Base-by-base conservation (phyloP, 208 protist genomes). In the Wallacemonas sp. region DNA sequence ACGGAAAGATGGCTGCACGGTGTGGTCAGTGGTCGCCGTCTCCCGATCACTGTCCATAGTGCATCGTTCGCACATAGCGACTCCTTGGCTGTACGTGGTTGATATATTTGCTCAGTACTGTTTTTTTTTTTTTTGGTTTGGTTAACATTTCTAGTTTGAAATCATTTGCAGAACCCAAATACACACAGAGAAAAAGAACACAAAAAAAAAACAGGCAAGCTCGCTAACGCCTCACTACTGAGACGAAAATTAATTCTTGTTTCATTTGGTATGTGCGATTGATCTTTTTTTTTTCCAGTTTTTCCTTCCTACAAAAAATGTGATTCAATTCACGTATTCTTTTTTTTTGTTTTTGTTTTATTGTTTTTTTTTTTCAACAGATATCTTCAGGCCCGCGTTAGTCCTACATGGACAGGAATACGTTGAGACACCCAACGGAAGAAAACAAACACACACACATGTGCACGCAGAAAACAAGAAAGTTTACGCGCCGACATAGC, bases 281-380 rank as follows among this genome's bases (percentile, higher is more conserved):
- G 14, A 54, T 49, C 45, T 27, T 56, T 36, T 62, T 58, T 34
- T 58, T 44, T 66, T 31, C 44, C 42, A 39, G 38, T 53, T 63
- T 68, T 56, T 24, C 66, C 60, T 72, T 72, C 65, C 65, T 65
- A 69, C 51, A 70, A 60, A 70, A 65, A 30, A 64, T 54, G 46
- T 26, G 26, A 3, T 72, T 45, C 8, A 28, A 46, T 46, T 28
- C 22, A 70, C 6, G 69, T 68, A 38, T 46, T 62, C 31, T 42
- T 24, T 56, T 34, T 53, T 34, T 58, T 39, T 56, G 70, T 59
- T 21, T 45, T 53, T 22, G 42, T 44, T 34, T n/a, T 38, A 47
- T 42, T 39, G 24, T 53, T 46, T 19, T 58, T 38, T 51, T 19
- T 67, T 67, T 55, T 30, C 54, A 68, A 42, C 45, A 53, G 24